phyloP scores from a whole-genome alignment of 1,139 yeast species.

The Geotrichum bryndzae region DNA sequence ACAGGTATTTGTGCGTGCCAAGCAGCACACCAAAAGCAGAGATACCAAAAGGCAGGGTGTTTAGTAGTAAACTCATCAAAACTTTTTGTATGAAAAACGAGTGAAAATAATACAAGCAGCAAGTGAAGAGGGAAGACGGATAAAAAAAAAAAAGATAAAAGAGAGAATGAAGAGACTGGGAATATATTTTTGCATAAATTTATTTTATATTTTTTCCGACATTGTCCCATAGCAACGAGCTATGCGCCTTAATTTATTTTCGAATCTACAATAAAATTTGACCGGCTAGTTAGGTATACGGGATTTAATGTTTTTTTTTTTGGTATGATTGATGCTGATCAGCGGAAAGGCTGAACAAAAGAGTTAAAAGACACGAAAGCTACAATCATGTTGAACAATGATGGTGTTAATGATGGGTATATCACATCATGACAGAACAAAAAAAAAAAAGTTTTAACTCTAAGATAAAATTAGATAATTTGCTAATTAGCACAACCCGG shows the following conservation, averaged over 20 bases:
- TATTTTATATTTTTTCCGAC: background rate
- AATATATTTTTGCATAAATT: background rate
- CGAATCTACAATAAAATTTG: background rate
- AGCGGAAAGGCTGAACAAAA: background rate
- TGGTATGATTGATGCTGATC: background rate
- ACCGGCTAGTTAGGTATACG: background rate
- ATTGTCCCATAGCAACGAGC: background rate
- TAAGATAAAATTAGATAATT: too few relatives aligned
- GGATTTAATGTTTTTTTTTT: too few relatives aligned
- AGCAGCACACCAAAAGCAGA: constrained; percentile 16
- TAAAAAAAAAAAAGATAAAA: background rate
- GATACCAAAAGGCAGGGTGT: constrained; percentile 14
- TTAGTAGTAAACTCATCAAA: constrained; percentile 12
- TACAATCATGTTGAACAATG: too few relatives aligned
- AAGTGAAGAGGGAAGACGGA: background rate
- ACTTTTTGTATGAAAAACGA: background rate
- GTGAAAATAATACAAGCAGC: background rate
- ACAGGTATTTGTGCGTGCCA: constrained; percentile 10
- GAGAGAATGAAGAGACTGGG: background rate
- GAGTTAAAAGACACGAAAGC: too few relatives aligned
- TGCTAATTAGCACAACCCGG: too few relatives aligned
- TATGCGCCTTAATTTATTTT: background rate
- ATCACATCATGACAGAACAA: too few relatives aligned
- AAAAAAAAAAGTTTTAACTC: too few relatives aligned
- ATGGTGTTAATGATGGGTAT: too few relatives aligned